These are phyloP conservation scores for Nitzschia sp. DNA, from an alignment of 108 stramenopile species.

Conservation along the genomic window DNA sequence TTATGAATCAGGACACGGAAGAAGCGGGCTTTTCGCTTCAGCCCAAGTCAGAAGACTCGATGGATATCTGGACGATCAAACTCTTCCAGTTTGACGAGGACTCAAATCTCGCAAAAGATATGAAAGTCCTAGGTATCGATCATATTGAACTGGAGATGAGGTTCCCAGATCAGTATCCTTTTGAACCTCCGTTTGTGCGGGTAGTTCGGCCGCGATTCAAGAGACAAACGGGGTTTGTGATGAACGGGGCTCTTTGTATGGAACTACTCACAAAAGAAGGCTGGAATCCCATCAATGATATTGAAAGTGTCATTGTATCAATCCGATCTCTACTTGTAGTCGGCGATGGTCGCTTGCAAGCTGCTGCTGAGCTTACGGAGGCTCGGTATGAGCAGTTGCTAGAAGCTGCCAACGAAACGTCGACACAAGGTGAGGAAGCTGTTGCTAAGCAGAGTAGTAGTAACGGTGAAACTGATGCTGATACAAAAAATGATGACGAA, in stretches of 20 bases:
- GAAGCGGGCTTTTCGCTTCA: conserved; percentile 84
- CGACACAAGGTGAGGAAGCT: neutral
- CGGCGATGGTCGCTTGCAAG: conserved; percentile 82
- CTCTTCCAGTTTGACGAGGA: conserved; percentile 87
- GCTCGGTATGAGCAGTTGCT: conserved; percentile 43
- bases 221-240: conserved; percentile 91
- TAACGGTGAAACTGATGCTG: conserved; percentile 4
- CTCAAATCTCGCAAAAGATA: conserved; percentile 78
- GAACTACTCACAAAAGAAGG: conserved; percentile 92
- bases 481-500: conserved; percentile 8
- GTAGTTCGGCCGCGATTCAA: conserved; percentile 89
- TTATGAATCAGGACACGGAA: conserved; percentile 84
- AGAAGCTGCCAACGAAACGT: conserved; percentile 24
- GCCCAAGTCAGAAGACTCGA: conserved; percentile 74
- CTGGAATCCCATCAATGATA: conserved; percentile 94
- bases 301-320: conserved; percentile 91
- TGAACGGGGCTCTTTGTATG: conserved; percentile 94
- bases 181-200: conserved; percentile 89
- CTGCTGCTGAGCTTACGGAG: conserved; percentile 59
- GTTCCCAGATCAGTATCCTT: conserved; percentile 93
- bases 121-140: conserved; percentile 70
- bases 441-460: neutral
- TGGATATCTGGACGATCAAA: conserved; percentile 89
- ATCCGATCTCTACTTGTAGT: conserved; percentile 90
- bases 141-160: conserved; percentile 89